A percentile compares a stretch with the other conserved stretches of the same genome.
Evolutionary conservation across 495 filamentous ascomycete genomes (phyloP).

Genomic region (Aspergillus incahuasiensis): DNA sequence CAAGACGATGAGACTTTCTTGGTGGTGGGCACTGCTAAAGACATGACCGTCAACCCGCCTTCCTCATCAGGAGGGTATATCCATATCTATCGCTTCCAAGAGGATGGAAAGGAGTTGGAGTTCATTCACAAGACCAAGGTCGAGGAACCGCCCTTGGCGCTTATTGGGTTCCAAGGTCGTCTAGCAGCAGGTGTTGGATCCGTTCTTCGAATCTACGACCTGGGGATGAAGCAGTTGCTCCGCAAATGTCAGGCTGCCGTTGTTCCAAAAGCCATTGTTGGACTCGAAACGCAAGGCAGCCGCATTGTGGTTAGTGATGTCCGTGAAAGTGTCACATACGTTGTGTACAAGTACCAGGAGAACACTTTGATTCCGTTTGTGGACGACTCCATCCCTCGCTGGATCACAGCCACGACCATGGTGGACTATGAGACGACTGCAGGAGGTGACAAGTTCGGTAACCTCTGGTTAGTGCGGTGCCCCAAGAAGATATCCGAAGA

Average conservation of each 20-base stretch:
- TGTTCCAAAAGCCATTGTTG: constrained; percentile 76
- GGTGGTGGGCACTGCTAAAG: constrained; percentile 87
- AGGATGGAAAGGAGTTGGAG: constrained; percentile 79
- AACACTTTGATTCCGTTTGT: constrained; percentile 88
- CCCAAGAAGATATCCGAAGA: constrained; percentile 82
- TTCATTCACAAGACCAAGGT: constrained; percentile 95
- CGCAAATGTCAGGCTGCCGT: constrained; percentile 83
- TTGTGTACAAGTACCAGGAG: constrained; percentile 88
- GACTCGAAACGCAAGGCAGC: constrained; percentile 84
- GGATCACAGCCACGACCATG: constrained; percentile 85
- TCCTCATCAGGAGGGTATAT: constrained; percentile 76
- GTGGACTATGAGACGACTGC: constrained; percentile 96
- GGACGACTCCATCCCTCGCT: constrained; percentile 83
- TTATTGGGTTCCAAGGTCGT: constrained; percentile 88
- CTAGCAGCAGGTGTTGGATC: constrained; percentile 80
- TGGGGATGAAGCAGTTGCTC: constrained; percentile 85
- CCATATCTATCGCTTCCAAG: constrained; percentile 87
- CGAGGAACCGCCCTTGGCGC: constrained; percentile 80
- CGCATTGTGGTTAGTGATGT: constrained; percentile 90
- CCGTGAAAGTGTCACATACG: constrained; percentile 82
- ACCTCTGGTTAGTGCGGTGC: constrained; percentile 86
- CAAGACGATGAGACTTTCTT: constrained; percentile 89
- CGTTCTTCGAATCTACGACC: constrained; percentile 79
- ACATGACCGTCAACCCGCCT: constrained; percentile 72
- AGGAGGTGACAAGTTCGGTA: constrained; percentile 96